These are phyloP conservation scores for Lipomyces japonicus DNA, from an alignment of 805 yeast species.

Conservation along the genomic window DNA sequence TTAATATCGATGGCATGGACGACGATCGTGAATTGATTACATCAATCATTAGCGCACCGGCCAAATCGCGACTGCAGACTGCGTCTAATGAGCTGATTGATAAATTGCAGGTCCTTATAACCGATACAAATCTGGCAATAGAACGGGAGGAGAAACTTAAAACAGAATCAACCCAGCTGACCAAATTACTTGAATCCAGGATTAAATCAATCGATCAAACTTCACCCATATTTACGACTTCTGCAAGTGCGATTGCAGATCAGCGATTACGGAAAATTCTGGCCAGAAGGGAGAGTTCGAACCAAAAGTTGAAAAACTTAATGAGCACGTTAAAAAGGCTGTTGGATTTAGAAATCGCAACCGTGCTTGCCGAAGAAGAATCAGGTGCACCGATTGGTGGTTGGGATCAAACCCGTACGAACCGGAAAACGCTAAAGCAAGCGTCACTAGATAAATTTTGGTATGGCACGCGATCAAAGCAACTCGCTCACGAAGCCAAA, in stretches of 20 bases:
- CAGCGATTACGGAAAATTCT: neutral
- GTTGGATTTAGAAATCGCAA: constrained; percentile 10
- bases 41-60: neutral
- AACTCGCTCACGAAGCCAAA: constrained; percentile 9
- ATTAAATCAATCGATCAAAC: neutral
- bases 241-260: neutral
- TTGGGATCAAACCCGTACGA: neutral
- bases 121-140: neutral
- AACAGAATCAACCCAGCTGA: constrained; percentile 1
- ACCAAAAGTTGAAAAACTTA: constrained; percentile 1
- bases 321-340: constrained; percentile 7
- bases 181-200: constrained; percentile 3
- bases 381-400: constrained; percentile 24
- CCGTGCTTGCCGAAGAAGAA: constrained; percentile 15
- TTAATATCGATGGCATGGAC: neutral
- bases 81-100: neutral
- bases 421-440: neutral
- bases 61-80: neutral
- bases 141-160: neutral
- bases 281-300: neutral
- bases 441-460: constrained; percentile 8
- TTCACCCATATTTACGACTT: neutral
- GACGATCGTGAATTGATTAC: neutral
- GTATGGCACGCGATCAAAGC: constrained; percentile 7
- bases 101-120: constrained; percentile 1